A percentile compares a stretch with the other conserved stretches of the same genome.
Evolutionary conservation across 805 yeast genomes (phyloP).

Genomic region (Wickerhamomyces bisporus): DNA sequence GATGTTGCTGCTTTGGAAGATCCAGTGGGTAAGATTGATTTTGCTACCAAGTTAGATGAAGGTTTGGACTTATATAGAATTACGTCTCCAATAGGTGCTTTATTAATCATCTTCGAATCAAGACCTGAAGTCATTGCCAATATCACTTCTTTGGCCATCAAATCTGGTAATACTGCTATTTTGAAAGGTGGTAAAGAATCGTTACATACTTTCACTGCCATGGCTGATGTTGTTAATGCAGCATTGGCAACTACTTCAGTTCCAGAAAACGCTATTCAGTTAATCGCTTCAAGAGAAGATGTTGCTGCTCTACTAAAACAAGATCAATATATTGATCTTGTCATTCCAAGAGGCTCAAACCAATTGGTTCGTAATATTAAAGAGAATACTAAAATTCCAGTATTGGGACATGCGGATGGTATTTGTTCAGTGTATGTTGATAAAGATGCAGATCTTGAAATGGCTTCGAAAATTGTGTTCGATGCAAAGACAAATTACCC

Average conservation of each 20-base stretch:
- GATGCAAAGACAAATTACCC: slow-evolving; percentile 96
- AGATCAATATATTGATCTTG: slow-evolving; percentile 88
- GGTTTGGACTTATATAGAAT: slow-evolving; percentile 79
- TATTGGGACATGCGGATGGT: slow-evolving; percentile 98
- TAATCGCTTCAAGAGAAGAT: slow-evolving; percentile 85
- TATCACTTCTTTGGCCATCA: slow-evolving; percentile 90
- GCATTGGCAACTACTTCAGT: slow-evolving; percentile 60
- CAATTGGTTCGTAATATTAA: slow-evolving; percentile 85
- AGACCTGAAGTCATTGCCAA: slow-evolving; percentile 99
- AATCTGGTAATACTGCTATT: slow-evolving; percentile 95
- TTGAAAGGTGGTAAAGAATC: slow-evolving; percentile 97
- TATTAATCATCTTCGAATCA: slow-evolving; percentile 88
- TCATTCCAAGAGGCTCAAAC: slow-evolving; percentile 97
- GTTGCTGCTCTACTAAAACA: slow-evolving; percentile 80
- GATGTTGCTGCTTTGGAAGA: slow-evolving; percentile 89
- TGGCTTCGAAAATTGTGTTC: slow-evolving; percentile 69
- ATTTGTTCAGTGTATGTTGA: slow-evolving; percentile 87
- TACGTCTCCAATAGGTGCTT: slow-evolving; percentile 92
- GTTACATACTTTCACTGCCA: slow-evolving; percentile 71
- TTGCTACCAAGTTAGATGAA: slow-evolving; percentile 83
- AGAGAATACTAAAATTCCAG: slow-evolving; percentile 88
- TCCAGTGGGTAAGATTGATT: slow-evolving; percentile 85
- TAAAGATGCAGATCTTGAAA: slow-evolving; percentile 65
- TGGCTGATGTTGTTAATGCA: slow-evolving; percentile 65
- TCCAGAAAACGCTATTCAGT: slow-evolving; percentile 77